Conservation (phyloP, 352 stramenopile genomes). For the Lagenidium giganteum region DNA sequence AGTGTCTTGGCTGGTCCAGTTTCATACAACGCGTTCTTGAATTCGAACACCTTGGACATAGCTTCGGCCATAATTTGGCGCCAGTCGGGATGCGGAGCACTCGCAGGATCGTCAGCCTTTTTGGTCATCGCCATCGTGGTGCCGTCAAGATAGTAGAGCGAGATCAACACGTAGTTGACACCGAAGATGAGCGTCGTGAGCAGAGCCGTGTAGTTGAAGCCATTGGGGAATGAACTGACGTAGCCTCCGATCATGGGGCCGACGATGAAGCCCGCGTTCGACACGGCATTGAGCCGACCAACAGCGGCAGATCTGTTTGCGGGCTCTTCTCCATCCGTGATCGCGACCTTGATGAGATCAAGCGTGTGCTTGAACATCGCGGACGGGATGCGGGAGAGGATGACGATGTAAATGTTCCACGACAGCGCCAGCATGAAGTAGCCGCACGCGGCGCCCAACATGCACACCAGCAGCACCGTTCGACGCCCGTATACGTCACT, state of each 20-base stretch:
- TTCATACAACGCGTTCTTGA: slow-evolving; percentile 56
- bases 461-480: slow-evolving; percentile 54
- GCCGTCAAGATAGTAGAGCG: slow-evolving; percentile 39
- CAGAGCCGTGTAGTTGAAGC: slow-evolving; percentile 80
- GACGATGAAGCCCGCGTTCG: slow-evolving; percentile 75
- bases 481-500: slow-evolving; percentile 70
- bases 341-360: slow-evolving; percentile 69
- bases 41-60: slow-evolving; percentile 53
- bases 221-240: slow-evolving; percentile 56
- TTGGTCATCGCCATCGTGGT: slow-evolving; percentile 12
- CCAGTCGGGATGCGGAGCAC: slow-evolving; percentile 16
- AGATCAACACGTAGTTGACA: slow-evolving; percentile 66
- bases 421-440: slow-evolving; percentile 70
- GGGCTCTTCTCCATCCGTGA: slow-evolving; percentile 49
- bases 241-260: slow-evolving; percentile 66
- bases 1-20: slow-evolving; percentile 61
- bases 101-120: not conserved
- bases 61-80: slow-evolving; percentile 33
- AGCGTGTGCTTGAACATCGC: slow-evolving; percentile 83
- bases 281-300: slow-evolving; percentile 64
- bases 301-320: slow-evolving; percentile 34
- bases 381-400: slow-evolving; percentile 64
- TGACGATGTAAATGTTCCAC: slow-evolving; percentile 75
- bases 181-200: slow-evolving; percentile 61
- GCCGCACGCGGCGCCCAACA: slow-evolving; percentile 47